Conservation (phyloP, 2,329 filamentous ascomycete species). For the Trichoderma hamatum region DNA sequence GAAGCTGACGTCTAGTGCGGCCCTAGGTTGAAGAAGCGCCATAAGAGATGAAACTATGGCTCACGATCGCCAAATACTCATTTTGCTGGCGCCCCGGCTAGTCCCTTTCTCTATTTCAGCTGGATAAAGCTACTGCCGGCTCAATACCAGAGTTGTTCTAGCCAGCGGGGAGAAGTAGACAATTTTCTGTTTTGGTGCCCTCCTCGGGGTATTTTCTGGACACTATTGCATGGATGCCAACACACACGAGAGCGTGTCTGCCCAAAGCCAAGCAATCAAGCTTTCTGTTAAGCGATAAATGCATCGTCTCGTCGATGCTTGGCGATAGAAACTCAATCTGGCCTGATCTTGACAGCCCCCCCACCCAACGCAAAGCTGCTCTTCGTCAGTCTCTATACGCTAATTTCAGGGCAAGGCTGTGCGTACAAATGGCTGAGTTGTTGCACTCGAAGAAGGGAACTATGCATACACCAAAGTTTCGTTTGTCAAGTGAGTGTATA, state of each 20-base stretch:
- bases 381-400: background rate
- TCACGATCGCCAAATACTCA: conserved; percentile 14
- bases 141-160: background rate
- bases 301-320: background rate
- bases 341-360: background rate
- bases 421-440: background rate
- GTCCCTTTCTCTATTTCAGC: background rate
- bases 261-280: background rate
- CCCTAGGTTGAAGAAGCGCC: conserved; percentile 13
- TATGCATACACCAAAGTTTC: background rate
- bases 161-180: background rate
- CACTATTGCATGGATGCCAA: background rate
- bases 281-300: background rate
- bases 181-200: background rate
- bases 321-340: background rate
- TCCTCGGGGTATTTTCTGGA: background rate
- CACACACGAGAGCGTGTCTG: background rate
- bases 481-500: background rate
- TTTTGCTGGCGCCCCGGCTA: conserved; percentile 5
- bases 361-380: background rate
- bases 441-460: no score
- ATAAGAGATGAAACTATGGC: conserved; percentile 9
- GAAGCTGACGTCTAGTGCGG: conserved; percentile 7
- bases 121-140: conserved; percentile 4
- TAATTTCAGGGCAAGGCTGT: background rate